Conservation (phyloP, 371 early-diverging fungal genomes). For the Blakeslea trispora region DNA sequence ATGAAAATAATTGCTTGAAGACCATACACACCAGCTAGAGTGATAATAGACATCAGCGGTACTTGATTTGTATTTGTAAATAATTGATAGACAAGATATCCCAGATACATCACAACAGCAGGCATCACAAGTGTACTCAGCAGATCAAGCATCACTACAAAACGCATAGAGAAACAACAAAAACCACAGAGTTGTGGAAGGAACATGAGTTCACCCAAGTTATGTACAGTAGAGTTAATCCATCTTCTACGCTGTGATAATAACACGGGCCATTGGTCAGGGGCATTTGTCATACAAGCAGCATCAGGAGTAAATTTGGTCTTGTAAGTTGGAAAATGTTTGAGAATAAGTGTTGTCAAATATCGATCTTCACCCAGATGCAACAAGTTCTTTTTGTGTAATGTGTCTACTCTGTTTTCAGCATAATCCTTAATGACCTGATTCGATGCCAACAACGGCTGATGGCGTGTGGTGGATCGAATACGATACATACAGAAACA, state of each 20-base stretch:
- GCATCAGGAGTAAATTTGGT: conserved; percentile 96
- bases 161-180: conserved; percentile 96
- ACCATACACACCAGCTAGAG: conserved; percentile 82
- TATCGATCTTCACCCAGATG: conserved; percentile 99
- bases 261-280: conserved; percentile 91
- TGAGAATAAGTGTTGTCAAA: conserved; percentile 97
- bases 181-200: conserved; percentile 91
- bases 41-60: conserved; percentile 65
- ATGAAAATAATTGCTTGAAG: conserved; percentile 89
- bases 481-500: conserved; percentile 94
- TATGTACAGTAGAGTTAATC: conserved; percentile 98
- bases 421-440: conserved; percentile 94
- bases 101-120: conserved; percentile 87
- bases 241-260: conserved; percentile 95
- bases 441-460: conserved; percentile 90
- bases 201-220: conserved; percentile 87
- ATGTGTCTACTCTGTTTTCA: conserved; percentile 90
- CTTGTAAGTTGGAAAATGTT: conserved; percentile 93
- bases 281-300: conserved; percentile 93
- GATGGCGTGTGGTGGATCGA: conserved; percentile 75
- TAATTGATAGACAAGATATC: conserved; percentile 70
- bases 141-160: conserved; percentile 91
- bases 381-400: conserved; percentile 99
- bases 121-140: conserved; percentile 88
- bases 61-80: conserved; percentile 57